Conservation (phyloP, 257 asterid species). For the Jasminum sambac region DNA sequence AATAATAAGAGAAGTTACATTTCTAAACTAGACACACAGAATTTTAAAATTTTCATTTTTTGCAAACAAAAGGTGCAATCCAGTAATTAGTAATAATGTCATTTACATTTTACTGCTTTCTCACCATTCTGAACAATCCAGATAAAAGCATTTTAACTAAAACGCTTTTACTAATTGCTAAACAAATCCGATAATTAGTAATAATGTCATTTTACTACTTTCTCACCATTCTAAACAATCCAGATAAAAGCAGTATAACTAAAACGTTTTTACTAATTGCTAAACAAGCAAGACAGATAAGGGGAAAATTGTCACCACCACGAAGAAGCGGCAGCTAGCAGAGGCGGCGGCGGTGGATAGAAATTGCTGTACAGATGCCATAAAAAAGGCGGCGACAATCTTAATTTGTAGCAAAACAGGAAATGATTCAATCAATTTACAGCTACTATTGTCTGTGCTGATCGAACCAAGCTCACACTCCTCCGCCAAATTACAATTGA, state of each 20-base stretch:
- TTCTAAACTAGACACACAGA: neutral
- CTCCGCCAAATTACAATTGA: neutral
- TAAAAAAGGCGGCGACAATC: neutral
- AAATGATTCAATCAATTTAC: neutral
- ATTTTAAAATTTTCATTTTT: neutral
- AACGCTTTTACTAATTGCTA: neutral
- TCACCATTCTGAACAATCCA: neutral
- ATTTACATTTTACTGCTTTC: neutral
- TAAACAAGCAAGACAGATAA: neutral
- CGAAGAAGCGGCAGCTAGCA: neutral
- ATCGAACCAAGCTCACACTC: neutral
- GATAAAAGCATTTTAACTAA: neutral
- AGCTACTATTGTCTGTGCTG: neutral
- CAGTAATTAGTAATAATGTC: neutral
- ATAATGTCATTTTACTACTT: neutral
- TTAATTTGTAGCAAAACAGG: neutral
- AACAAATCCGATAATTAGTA: neutral
- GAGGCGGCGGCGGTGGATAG: neutral
- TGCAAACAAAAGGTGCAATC: neutral
- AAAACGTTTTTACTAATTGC: neutral
- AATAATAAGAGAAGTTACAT: neutral
- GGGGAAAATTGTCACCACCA: neutral
- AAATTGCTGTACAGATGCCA: conserved; percentile 1
- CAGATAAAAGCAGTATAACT: neutral
- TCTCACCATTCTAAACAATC: neutral